Conservation (phyloP, 164 flowering plant genomes). For the Aristolochia fimbriata region DNA sequence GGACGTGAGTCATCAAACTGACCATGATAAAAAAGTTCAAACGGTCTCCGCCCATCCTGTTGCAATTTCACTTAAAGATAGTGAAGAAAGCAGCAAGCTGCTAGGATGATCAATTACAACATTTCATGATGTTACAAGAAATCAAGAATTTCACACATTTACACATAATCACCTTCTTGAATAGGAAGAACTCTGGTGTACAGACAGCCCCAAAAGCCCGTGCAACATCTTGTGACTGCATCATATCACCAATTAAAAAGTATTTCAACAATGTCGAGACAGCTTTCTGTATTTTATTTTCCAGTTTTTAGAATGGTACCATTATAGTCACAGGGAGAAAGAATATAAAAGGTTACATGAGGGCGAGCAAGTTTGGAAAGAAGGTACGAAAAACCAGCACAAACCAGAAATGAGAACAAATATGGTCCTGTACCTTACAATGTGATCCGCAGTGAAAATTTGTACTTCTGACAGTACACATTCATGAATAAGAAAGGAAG, state of each 20-base stretch:
- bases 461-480: too few relatives aligned
- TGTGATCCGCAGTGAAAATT: too few relatives aligned
- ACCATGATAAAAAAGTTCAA: conserved; percentile 90
- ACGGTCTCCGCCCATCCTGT: conserved; percentile 91
- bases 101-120: not conserved
- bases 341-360: too few relatives aligned
- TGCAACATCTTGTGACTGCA: conserved; percentile 89
- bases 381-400: too few relatives aligned
- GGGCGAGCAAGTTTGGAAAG: too few relatives aligned
- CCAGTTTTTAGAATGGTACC: too few relatives aligned
- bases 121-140: not conserved
- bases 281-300: not conserved
- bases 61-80: conserved; percentile 1
- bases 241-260: conserved; percentile 1
- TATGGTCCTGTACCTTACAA: too few relatives aligned
- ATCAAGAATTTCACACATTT: not conserved
- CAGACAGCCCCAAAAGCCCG: conserved; percentile 78
- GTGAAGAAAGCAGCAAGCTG: not conserved
- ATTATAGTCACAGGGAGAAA: too few relatives aligned
- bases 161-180: conserved; percentile 48
- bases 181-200: conserved; percentile 88
- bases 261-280: not conserved
- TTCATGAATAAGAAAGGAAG: too few relatives aligned
- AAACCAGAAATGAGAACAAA: too few relatives aligned
- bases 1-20: conserved; percentile 96